These are phyloP conservation scores for Halophytophthora batemanensis DNA, from an alignment of 352 stramenopile genomes.

Conservation along the genomic window DNA sequence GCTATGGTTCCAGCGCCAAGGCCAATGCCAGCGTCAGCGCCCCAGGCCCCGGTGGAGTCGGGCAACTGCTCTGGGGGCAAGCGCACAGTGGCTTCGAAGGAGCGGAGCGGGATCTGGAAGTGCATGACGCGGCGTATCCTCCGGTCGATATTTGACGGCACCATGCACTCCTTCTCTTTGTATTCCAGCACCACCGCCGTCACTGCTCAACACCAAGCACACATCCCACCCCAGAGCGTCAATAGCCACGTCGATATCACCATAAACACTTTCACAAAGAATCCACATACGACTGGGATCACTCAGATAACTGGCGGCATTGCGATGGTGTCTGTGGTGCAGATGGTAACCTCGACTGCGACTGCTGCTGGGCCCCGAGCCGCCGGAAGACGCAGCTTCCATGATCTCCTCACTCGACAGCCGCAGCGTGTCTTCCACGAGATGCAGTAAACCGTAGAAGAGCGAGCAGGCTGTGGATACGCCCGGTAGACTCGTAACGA, in stretches of 20 bases:
- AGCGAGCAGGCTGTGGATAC: constrained; percentile 66
- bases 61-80: constrained; percentile 42
- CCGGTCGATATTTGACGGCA: constrained; percentile 78
- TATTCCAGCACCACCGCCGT: constrained; percentile 86
- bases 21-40: constrained; percentile 15
- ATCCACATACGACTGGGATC: constrained; percentile 59
- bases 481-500: constrained; percentile 73
- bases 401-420: constrained; percentile 39
- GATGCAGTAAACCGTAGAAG: constrained; percentile 64
- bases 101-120: constrained; percentile 79
- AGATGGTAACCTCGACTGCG: constrained; percentile 32
- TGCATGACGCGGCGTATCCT: constrained; percentile 89
- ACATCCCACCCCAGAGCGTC: constrained; percentile 7
- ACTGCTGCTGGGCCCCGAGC: constrained; percentile 13
- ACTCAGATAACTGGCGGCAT: constrained; percentile 53
- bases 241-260: constrained; percentile 1
- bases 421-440: constrained; percentile 63
- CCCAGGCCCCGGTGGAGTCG: constrained; percentile 10
- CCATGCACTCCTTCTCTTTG: constrained; percentile 79
- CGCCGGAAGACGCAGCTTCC: constrained; percentile 24
- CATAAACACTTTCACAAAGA: neutral
- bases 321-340: constrained; percentile 26
- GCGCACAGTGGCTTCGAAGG: constrained; percentile 81
- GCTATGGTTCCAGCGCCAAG: too few species aligned
- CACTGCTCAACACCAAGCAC: constrained; percentile 34